Conservation (phyloP, 805 yeast genomes). For the Candida ascalaphidarum region DNA sequence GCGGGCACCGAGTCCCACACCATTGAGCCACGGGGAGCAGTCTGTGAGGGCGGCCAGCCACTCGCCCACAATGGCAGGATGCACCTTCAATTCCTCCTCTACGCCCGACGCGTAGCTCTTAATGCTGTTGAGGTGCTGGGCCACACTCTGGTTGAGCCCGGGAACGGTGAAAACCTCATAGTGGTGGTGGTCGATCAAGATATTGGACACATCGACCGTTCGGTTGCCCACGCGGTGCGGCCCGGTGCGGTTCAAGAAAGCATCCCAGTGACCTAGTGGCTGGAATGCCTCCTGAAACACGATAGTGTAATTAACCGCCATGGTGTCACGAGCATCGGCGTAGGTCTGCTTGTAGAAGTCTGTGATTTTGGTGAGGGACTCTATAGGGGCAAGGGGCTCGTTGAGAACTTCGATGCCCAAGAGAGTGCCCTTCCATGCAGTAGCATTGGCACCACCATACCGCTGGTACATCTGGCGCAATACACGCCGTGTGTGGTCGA, state of each 20-base stretch:
- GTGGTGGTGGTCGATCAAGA: slow-evolving; percentile 32
- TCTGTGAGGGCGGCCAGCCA: slow-evolving; percentile 59
- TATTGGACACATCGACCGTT: slow-evolving; percentile 18
- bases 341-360: slow-evolving; percentile 22
- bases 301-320: slow-evolving; percentile 30
- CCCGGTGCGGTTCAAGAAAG: slow-evolving; percentile 21
- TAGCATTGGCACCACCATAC: slow-evolving; percentile 5
- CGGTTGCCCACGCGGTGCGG: too few species aligned
- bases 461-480: slow-evolving; percentile 6
- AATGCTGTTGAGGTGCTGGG: slow-evolving; percentile 23
- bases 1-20: slow-evolving; percentile 77
- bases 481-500: slow-evolving; percentile 20
- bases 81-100: slow-evolving; percentile 39
- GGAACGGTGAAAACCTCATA: slow-evolving; percentile 26
- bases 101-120: slow-evolving; percentile 16
- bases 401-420: slow-evolving; percentile 9
- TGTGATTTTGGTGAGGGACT: slow-evolving; percentile 14
- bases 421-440: slow-evolving; percentile 4
- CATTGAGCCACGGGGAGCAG: slow-evolving; percentile 84
- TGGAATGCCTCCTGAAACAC: slow-evolving; percentile 64
- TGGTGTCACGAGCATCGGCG: slow-evolving; percentile 20
- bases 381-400: slow-evolving; percentile 12
- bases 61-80: slow-evolving; percentile 67
- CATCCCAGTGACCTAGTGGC: slow-evolving; percentile 47
- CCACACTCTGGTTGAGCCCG: slow-evolving; percentile 17